These are phyloP conservation scores for Xylogone sp. DNA, from an alignment of 2,329 filamentous ascomycete species.

Conservation along the genomic window DNA sequence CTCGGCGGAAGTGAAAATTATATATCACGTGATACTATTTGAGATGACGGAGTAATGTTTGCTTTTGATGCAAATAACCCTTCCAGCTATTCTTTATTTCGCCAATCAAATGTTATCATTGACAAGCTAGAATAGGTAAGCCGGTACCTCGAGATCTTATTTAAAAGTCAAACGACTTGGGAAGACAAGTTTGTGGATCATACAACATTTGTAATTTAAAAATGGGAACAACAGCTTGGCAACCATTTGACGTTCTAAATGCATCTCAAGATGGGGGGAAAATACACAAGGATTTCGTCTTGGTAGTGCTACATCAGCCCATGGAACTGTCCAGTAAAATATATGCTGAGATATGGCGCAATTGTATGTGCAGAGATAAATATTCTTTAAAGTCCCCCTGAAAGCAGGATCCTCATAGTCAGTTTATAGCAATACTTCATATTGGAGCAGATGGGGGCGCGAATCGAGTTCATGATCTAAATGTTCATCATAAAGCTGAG, in stretches of 20 bases:
- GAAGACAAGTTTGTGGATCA: too few species aligned
- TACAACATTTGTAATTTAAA: not conserved
- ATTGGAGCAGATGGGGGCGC: constrained; percentile 92
- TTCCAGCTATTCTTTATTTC: not conserved
- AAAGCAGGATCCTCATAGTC: not conserved
- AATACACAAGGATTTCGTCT: constrained; percentile 34
- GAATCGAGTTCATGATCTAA: constrained; percentile 60
- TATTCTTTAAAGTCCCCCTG: not conserved
- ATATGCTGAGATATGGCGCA: constrained; percentile 22
- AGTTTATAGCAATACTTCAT: constrained; percentile 52
- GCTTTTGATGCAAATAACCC: not conserved
- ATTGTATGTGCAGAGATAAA: constrained; percentile 1
- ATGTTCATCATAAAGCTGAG: constrained; percentile 24
- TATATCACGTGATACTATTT: constrained; percentile 2
- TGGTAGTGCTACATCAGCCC: constrained; percentile 60
- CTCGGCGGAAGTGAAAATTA: constrained; percentile 3
- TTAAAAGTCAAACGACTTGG: too few species aligned
- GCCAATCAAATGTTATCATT: not conserved
- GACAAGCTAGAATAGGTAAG: not conserved
- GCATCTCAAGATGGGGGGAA: constrained; percentile 1
- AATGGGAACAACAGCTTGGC: not conserved
- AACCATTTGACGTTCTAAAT: not conserved
- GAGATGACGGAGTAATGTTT: constrained; percentile 11
- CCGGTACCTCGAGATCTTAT: too few species aligned
- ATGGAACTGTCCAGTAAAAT: constrained; percentile 40